Evolutionary conservation across 2,329 filamentous ascomycete species (phyloP).

Genomic region (Aspergillus sp.): DNA sequence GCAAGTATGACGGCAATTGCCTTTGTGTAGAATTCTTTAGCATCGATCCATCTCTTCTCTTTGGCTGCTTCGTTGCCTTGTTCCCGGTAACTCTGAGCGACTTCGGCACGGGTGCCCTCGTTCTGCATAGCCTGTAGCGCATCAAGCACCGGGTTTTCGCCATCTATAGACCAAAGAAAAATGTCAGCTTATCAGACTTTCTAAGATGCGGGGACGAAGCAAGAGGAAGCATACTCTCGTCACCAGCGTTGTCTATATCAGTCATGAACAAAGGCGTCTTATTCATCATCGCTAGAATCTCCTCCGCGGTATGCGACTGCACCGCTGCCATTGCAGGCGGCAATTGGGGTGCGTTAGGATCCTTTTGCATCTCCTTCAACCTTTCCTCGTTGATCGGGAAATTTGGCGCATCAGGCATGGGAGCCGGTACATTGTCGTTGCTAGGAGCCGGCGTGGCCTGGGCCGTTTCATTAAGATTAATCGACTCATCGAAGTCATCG

Average conservation of each 20-base stretch:
- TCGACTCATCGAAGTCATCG: conserved; percentile 46
- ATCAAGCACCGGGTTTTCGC: conserved; percentile 78
- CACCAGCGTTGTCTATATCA: conserved; percentile 62
- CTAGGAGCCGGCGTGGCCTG: conserved; percentile 5
- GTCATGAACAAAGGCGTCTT: conserved; percentile 93
- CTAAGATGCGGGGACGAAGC: not conserved
- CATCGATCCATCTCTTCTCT: conserved; percentile 70
- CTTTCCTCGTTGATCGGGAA: conserved; percentile 36
- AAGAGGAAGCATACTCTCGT: conserved; percentile 39
- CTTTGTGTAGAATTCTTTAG: conserved; percentile 86
- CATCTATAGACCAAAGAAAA: conserved; percentile 27
- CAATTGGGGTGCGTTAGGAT: conserved; percentile 39
- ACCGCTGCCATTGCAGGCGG: conserved; percentile 57
- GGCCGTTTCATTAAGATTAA: conserved; percentile 35
- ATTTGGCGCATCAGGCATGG: conserved; percentile 27
- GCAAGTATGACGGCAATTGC: conserved; percentile 67
- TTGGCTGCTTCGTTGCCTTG: conserved; percentile 87
- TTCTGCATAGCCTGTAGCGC: conserved; percentile 87
- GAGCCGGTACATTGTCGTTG: conserved; percentile 6
- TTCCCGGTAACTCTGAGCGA: conserved; percentile 79
- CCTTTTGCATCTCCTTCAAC: conserved; percentile 23
- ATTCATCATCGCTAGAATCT: conserved; percentile 62
- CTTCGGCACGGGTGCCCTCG: conserved; percentile 82
- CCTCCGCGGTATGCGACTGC: conserved; percentile 53
- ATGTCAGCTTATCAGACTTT: conserved; percentile 2